These are phyloP conservation scores for Oryza meyeriana DNA, from an alignment of 176 grass and related monocot species.

Conservation along the genomic window DNA sequence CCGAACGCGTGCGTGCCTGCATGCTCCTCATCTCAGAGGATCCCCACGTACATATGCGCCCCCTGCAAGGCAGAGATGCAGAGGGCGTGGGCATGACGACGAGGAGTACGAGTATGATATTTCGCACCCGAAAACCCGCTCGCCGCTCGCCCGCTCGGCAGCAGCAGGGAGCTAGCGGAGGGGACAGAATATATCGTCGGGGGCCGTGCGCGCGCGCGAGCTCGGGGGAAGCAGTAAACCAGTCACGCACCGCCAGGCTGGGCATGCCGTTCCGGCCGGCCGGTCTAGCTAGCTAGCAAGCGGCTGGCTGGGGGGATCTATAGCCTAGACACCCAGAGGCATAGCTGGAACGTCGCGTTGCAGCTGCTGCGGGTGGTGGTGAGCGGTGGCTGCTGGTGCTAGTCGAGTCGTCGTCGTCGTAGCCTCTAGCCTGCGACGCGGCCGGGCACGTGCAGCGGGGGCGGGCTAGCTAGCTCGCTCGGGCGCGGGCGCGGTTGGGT, in stretches of 20 bases:
- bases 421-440: neutral
- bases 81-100: neutral
- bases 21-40: no score
- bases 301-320: no score
- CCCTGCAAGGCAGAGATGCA: neutral
- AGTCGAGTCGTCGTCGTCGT: neutral
- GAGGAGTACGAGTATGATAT: neutral
- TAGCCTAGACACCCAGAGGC: neutral
- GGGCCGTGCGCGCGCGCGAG: neutral
- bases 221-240: neutral
- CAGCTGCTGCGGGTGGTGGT: neutral
- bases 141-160: neutral
- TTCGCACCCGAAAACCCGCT: slow-evolving; percentile 44
- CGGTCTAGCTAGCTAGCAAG: neutral
- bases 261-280: neutral
- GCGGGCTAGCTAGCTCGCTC: no score
- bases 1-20: no score
- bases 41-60: neutral
- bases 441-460: neutral
- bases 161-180: neutral
- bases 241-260: no score
- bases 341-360: neutral
- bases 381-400: neutral
- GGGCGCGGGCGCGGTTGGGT: neutral
- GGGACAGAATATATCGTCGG: slow-evolving; percentile 35